Percentiles rank a stretch among this genome's conserved stretches.
These are phyloP conservation scores for Medicago ruthenica DNA, from an alignment of 306 rosid genomes.

Conservation along the genomic window DNA sequence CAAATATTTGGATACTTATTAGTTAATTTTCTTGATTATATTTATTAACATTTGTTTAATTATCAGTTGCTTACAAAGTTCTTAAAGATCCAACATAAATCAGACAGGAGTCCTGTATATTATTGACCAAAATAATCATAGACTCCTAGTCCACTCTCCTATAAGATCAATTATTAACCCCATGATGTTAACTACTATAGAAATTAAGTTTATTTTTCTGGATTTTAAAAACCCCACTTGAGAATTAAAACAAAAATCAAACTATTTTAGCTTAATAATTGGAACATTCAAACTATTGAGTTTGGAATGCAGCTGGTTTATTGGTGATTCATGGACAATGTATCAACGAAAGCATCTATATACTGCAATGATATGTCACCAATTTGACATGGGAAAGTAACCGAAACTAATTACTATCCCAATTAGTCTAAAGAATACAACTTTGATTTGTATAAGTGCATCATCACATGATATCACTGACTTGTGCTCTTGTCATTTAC, in stretches of 20 bases:
- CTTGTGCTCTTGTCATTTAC: slow-evolving; percentile 42
- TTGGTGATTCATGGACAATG: slow-evolving; percentile 30
- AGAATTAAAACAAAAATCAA: slow-evolving; percentile 24
- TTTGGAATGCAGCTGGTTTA: slow-evolving; percentile 35
- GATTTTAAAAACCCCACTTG: slow-evolving; percentile 39
- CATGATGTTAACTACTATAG: slow-evolving; percentile 24
- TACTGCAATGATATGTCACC: slow-evolving; percentile 29
- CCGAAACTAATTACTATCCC: slow-evolving; percentile 31
- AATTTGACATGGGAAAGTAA: slow-evolving; percentile 34
- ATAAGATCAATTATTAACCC: slow-evolving; percentile 36
- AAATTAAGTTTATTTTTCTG: slow-evolving; percentile 24
- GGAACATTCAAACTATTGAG: slow-evolving; percentile 35
- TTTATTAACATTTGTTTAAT: slow-evolving; percentile 36
- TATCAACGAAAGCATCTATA: slow-evolving; percentile 37
- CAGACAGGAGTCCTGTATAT: slow-evolving; percentile 40
- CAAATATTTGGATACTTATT: slow-evolving; percentile 36
- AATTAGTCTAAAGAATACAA: slow-evolving; percentile 28
- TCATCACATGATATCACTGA: slow-evolving; percentile 46
- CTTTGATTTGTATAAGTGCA: slow-evolving; percentile 41
- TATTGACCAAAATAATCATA: slow-evolving; percentile 45
- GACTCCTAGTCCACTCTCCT: slow-evolving; percentile 40
- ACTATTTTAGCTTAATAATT: slow-evolving; percentile 13
- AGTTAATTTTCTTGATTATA: slow-evolving; percentile 33
- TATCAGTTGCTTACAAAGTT: slow-evolving; percentile 23
- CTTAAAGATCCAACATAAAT: slow-evolving; percentile 50